Evolutionary conservation across 129 eudicot species (phyloP).

Genomic region (Centrapalus pauciflorus): DNA sequence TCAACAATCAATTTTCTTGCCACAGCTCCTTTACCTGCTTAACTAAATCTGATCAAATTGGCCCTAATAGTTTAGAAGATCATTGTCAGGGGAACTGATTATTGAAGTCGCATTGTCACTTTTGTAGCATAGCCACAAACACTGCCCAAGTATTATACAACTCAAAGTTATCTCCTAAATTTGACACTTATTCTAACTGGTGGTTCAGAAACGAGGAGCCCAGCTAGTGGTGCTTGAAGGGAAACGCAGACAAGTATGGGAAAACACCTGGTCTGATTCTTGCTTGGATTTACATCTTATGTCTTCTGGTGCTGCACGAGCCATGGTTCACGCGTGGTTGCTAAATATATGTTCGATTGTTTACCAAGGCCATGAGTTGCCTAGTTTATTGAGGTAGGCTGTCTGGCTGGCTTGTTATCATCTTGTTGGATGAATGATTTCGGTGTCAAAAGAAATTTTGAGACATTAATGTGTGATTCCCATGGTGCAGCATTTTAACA

Average conservation of each 20-base stretch:
- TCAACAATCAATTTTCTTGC: too few species aligned
- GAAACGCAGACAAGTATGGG: slow-evolving; percentile 86
- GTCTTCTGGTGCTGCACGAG: slow-evolving; percentile 99
- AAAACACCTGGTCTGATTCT: slow-evolving; percentile 68
- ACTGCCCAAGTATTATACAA: too few species aligned
- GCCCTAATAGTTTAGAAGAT: too few species aligned
- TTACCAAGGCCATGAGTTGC: slow-evolving; percentile 84
- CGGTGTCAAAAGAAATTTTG: neutral
- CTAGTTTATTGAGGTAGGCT: slow-evolving; percentile 64
- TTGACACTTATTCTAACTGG: too few species aligned
- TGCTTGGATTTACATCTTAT: slow-evolving; percentile 90
- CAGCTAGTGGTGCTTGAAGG: slow-evolving; percentile 96
- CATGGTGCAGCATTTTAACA: slow-evolving; percentile 66
- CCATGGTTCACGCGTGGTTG: slow-evolving; percentile 97
- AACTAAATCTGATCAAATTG: too few species aligned
- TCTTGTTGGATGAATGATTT: too few species aligned
- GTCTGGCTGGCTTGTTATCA: neutral
- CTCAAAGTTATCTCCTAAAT: too few species aligned
- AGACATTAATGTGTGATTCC: neutral
- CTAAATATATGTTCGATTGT: slow-evolving; percentile 73
- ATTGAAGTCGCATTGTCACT: too few species aligned
- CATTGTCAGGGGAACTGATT: too few species aligned
- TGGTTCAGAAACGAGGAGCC: slow-evolving; percentile 83
- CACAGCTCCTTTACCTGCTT: too few species aligned
- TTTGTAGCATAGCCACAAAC: too few species aligned